Evolutionary conservation across 1,284 basidiomycete species (phyloP).

Genomic region (Calocybe gambosa): DNA sequence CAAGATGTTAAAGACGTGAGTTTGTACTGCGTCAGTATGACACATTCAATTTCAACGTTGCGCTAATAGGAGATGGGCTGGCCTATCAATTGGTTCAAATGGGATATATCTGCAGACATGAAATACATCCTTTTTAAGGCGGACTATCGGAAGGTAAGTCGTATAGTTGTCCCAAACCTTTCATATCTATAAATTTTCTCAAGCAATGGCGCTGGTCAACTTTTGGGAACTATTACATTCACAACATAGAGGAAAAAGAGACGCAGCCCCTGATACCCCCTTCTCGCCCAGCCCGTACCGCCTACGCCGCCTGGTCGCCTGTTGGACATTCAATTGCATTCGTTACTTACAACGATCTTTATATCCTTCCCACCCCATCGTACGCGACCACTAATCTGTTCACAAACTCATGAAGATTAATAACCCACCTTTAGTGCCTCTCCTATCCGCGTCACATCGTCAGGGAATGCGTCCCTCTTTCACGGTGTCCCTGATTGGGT

Average conservation of each 20-base stretch:
- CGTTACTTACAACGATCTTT: conserved; percentile 80
- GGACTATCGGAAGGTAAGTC: conserved; percentile 59
- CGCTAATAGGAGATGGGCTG: conserved; percentile 48
- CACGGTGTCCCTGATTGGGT: conserved; percentile 97
- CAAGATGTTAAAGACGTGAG: conserved; percentile 57
- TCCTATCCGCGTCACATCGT: conserved; percentile 76
- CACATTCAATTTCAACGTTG: conserved; percentile 2
- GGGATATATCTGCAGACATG: conserved; percentile 85
- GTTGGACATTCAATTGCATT: conserved; percentile 78
- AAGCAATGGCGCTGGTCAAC: conserved; percentile 92
- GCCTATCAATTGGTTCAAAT: conserved; percentile 48
- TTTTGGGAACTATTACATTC: conserved; percentile 86
- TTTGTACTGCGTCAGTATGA: background rate
- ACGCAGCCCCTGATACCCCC: conserved; percentile 70
- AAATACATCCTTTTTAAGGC: conserved; percentile 79
- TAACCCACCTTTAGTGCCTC: conserved; percentile 21
- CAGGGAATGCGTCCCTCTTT: conserved; percentile 82
- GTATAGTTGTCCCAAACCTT: background rate
- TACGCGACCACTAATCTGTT: conserved; percentile 26
- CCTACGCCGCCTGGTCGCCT: conserved; percentile 84
- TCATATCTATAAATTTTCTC: too few species aligned
- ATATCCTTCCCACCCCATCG: conserved; percentile 62
- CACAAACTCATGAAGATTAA: background rate
- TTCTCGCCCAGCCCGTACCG: conserved; percentile 59
- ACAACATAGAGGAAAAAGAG: conserved; percentile 49